A percentile compares a stretch with the other conserved stretches of the same genome.
Evolutionary conservation across 768 basidiomycete species (phyloP).

Genomic region (Termitomyces sp.): DNA sequence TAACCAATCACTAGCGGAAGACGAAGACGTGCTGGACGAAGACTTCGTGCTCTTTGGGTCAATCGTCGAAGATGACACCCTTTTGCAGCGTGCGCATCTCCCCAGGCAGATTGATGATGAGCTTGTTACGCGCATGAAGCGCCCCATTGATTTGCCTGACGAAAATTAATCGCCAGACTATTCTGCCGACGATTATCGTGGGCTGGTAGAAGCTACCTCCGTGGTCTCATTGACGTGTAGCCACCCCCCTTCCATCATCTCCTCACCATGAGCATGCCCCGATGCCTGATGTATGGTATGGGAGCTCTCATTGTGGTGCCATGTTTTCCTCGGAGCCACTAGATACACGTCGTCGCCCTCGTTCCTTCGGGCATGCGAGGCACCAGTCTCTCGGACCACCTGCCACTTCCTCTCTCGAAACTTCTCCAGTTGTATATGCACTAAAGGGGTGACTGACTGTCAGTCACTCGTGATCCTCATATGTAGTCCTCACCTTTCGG

Average conservation of each 20-base stretch:
- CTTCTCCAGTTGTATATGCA: background rate
- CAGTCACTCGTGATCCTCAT: background rate
- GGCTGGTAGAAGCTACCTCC: background rate
- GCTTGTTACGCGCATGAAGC: constrained; percentile 8
- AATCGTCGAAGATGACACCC: background rate
- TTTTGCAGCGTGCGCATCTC: background rate
- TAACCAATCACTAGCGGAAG: background rate
- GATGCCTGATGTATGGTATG: background rate
- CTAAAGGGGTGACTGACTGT: background rate
- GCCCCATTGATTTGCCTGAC: constrained; percentile 2
- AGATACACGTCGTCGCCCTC: background rate
- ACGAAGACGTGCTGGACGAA: background rate
- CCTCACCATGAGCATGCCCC: background rate
- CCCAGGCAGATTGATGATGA: constrained; percentile 1
- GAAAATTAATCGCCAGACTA: background rate
- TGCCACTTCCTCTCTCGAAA: background rate
- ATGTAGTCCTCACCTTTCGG: background rate
- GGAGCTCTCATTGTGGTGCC: background rate
- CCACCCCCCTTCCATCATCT: background rate
- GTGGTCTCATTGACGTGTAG: background rate
- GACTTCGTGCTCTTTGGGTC: background rate
- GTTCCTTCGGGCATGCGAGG: background rate
- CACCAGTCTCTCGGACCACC: background rate
- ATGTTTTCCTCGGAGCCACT: background rate
- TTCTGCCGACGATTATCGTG: background rate